Evolutionary conservation across 306 rosid species (phyloP), one percentile per base, ranked within the genome.

Genomic region (Ziziphus jujuba): DNA sequence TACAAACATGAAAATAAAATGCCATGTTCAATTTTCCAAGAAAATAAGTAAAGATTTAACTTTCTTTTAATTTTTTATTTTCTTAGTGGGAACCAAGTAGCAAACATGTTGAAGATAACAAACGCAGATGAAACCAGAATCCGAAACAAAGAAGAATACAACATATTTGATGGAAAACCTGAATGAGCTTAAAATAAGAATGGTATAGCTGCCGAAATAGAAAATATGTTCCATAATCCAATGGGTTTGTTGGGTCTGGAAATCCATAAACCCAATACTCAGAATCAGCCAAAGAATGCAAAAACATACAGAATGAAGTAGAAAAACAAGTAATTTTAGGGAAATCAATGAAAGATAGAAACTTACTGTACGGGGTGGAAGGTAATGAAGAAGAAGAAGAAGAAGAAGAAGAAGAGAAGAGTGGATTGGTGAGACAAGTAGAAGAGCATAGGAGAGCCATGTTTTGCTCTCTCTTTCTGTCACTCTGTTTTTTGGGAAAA

Each of bases 371-470:
- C 14, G 84, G 45, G 47, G 77, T 21, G 33, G 70, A 6, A 66
- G 80, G 45, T 52, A 70, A 54, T 25, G 70, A 60, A 43, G 25
- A 63, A 2, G 77, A 53, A 35, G 79, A 72, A 63, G 89, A 56
- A 49, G 83, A 63, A 13, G 76, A 61, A 3, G 65, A 58, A 19
- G 82, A 57, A 15, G 74, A 62, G 67, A 23, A 72, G 54, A 63
- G 75, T 71, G 78, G 71, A 71, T 72, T 20, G 70, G 66, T 24
- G 75, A 81, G 56, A 63, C 85, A 82, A 84, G 81, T 82, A 75
- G 72, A 78, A 72, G 76, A 77, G 69, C 82, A 79, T 47, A 87
- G 75, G 48, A 77, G 77, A 67, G 87, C 85, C 97, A 92, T 86
- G 22, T 5, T 47, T 72, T 43, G 34, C n/a, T n/a, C n/a, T n/a